phyloP scores from a whole-genome alignment of 148 eudicot genomes.

The Camellia sinensis region DNA sequence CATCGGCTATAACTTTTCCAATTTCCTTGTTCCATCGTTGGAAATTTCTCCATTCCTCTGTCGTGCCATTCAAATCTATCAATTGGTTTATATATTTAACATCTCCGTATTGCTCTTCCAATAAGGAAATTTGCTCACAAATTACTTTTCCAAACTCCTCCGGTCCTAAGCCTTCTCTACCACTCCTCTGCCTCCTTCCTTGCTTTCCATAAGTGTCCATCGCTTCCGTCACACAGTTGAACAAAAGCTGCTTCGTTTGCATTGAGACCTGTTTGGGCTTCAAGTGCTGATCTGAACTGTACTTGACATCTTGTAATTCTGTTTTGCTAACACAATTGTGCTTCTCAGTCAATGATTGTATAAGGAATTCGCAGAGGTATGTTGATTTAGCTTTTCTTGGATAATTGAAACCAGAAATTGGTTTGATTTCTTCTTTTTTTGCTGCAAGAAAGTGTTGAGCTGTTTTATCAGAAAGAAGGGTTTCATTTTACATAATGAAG shows the following conservation, averaged over 20 bases:
- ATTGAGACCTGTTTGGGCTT: slow-evolving; percentile 8
- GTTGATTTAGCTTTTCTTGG: not conserved
- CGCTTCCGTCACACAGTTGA: not conserved
- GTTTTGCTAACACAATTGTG: not conserved
- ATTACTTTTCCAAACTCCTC: slow-evolving; percentile 12
- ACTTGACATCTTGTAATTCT: not conserved
- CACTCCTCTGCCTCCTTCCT: not conserved
- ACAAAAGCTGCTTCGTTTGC: slow-evolving; percentile 10
- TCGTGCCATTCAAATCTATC: not conserved
- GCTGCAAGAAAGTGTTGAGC: not conserved
- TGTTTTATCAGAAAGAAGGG: not conserved
- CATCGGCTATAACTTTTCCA: slow-evolving; percentile 14
- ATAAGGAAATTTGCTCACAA: slow-evolving; percentile 6
- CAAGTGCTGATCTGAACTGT: not conserved
- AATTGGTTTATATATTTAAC: not conserved
- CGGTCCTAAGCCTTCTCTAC: not conserved
- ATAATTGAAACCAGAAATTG: not conserved
- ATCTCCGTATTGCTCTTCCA: not conserved
- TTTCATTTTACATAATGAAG: too few species aligned
- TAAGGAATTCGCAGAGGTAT: not conserved
- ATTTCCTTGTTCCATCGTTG: not conserved
- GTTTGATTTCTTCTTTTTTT: not conserved
- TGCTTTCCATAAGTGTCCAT: not conserved
- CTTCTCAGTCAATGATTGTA: not conserved
- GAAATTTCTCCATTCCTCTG: slow-evolving; percentile 1